A percentile compares a stretch with the other conserved stretches of the same genome.
Evolutionary conservation across 1,139 yeast species (phyloP).

Genomic region (Debaryomyces psychrophilus): DNA sequence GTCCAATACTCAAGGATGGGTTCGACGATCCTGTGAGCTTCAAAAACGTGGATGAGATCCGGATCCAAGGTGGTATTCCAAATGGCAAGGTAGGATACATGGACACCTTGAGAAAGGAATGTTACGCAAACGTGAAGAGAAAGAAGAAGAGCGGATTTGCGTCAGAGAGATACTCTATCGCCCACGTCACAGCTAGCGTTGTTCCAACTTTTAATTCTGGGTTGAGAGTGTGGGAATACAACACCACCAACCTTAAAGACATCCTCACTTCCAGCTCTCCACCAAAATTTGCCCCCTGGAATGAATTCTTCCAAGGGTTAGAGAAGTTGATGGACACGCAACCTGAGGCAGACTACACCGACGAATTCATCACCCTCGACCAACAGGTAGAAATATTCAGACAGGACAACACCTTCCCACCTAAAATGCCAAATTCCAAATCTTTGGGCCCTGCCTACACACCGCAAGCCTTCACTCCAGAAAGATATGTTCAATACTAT

Average conservation of each 20-base stretch:
- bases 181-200: constrained; percentile 74
- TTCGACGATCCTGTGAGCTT: neutral
- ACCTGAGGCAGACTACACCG: constrained; percentile 21
- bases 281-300: constrained; percentile 50
- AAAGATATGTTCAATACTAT: constrained; percentile 70
- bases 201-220: constrained; percentile 88
- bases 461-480: constrained; percentile 73
- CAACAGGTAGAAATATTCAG: constrained; percentile 16
- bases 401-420: constrained; percentile 69
- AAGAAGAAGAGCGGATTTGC: constrained; percentile 45
- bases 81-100: constrained; percentile 63
- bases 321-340: constrained; percentile 32
- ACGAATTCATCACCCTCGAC: constrained; percentile 8
- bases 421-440: constrained; percentile 54
- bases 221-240: constrained; percentile 83
- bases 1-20: constrained; percentile 6
- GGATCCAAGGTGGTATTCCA: constrained; percentile 63
- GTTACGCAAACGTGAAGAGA: constrained; percentile 54
- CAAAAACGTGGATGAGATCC: constrained; percentile 20
- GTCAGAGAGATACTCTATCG: constrained; percentile 66
- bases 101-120: constrained; percentile 53
- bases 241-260: constrained; percentile 55
- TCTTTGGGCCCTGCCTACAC: constrained; percentile 76
- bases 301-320: constrained; percentile 52
- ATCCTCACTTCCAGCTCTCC: constrained; percentile 15